Base-by-base conservation (phyloP, 2,329 filamentous ascomycete species). In the Didymella glomerata region DNA sequence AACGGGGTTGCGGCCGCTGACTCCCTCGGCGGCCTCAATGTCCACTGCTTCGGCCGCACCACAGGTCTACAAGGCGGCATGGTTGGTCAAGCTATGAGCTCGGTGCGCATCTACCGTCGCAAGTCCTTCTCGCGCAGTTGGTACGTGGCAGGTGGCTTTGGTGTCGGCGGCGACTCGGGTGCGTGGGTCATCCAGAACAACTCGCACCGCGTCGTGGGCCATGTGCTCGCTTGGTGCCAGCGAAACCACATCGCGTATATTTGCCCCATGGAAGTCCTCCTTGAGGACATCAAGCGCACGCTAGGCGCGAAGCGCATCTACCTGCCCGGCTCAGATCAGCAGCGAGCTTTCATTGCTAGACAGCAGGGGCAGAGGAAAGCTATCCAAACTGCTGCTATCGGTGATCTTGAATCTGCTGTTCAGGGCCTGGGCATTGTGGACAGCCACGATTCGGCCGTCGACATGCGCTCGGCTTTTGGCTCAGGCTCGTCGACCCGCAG, bases 261-360 rank as follows among this genome's bases (percentile, higher is more conserved):
- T 61, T 95, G 92, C 61, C 94, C 94, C 0, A 98, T 98, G 94
- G 91, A 97, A 57, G 85, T 97, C 2, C 80, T 97, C 13, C 83
- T 98, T 11, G 86, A 90, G 27, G 94, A 98, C 71, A 96, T 98
- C 56, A 89, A 88, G 27, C 86, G 90, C 62, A 93, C 90, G 0
- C 81, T 97, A 0, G 86, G 88, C 22, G 92, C 92, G 0, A 78
- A 79, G 1, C 84, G 87, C 25, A 86, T 97, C n/a, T 82, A 84
- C 5, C 83, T 97, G 0, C 92, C 92, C 0, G 89, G 87, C 0
- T 86, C 70, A 1, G 62, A 62, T 1, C 74, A 77, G 36, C 70
- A 76, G 48, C 56, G 56, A 2, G 59, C 54, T 7, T 63, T 66
- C 55, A 42, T 64, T 5, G 59, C 47, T 2, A 62, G 59, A 18